phyloP scores from a whole-genome alignment of 108 stramenopile genomes.

The Fragilariopsis cylindrus region DNA sequence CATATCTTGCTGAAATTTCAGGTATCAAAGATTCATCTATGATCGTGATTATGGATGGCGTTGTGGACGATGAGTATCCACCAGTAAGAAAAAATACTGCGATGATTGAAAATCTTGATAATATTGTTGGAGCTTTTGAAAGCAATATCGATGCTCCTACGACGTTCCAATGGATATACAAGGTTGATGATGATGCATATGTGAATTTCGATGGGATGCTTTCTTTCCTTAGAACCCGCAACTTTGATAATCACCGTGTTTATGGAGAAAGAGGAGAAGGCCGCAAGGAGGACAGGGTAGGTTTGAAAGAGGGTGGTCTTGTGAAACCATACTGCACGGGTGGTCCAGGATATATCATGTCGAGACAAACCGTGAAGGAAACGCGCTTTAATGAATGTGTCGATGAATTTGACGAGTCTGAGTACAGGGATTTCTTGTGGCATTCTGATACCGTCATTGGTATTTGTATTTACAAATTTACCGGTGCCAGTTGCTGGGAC shows the following conservation, averaged over 20 bases:
- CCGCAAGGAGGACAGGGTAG: conserved; percentile 22
- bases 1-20: conserved; percentile 18
- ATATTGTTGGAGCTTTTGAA: conserved; percentile 22
- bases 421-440: conserved; percentile 25
- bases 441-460: conserved; percentile 33
- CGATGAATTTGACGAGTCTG: conserved; percentile 18
- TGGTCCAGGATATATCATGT: conserved; percentile 33
- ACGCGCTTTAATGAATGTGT: conserved; percentile 29
- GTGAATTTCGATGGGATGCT: conserved; percentile 29
- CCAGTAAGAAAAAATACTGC: conserved; percentile 33
- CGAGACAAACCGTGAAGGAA: conserved; percentile 16
- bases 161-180: conserved; percentile 32
- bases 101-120: conserved; percentile 25
- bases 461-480: conserved; percentile 26
- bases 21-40: conserved; percentile 22
- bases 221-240: conserved; percentile 20
- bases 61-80: conserved; percentile 35
- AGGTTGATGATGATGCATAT: conserved; percentile 36
- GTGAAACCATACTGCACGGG: conserved; percentile 31
- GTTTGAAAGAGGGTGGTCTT: conserved; percentile 26
- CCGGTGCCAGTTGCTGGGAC: conserved; percentile 28
- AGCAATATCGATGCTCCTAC: conserved; percentile 11
- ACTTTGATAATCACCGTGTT: conserved; percentile 14
- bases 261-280: conserved; percentile 34
- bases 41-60: conserved; percentile 27